Percentiles rank a stretch among this genome's conserved stretches.
phyloP scores from a whole-genome alignment of 2,329 filamentous ascomycete genomes.

The Davidsoniella australis region DNA sequence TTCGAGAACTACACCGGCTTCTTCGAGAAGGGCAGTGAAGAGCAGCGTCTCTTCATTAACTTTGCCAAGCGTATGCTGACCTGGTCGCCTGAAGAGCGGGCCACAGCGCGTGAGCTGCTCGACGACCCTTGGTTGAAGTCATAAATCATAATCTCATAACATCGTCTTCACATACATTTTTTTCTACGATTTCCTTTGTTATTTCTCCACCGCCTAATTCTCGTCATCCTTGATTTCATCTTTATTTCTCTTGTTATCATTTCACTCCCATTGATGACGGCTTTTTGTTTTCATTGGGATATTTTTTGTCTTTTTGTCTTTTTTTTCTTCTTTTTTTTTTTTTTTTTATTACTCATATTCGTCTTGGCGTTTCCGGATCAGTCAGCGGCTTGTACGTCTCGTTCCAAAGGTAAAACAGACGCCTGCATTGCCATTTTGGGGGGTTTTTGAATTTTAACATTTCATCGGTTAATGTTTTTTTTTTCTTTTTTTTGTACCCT shows the following conservation, averaged over 20 bases:
- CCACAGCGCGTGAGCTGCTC: constrained; percentile 18
- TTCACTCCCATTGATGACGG: neutral
- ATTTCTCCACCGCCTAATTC: no score
- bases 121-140: constrained; percentile 18
- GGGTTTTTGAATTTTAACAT: neutral
- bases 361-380: neutral
- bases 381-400: no score
- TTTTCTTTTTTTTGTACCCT: neutral
- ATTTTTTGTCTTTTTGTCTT: no score
- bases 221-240: neutral
- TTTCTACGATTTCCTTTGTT: neutral
- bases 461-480: neutral
- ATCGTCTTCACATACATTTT: neutral
- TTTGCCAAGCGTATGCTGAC: constrained; percentile 19
- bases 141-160: neutral
- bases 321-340: no score
- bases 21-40: constrained; percentile 12
- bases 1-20: constrained; percentile 10
- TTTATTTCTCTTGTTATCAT: neutral
- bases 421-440: neutral
- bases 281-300: neutral
- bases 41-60: constrained; percentile 17
- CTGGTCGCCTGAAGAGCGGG: constrained; percentile 18
- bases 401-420: neutral
- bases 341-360: neutral